Conservation (phyloP, 2,329 filamentous ascomycete genomes). For the Paecilomyces niveus region DNA sequence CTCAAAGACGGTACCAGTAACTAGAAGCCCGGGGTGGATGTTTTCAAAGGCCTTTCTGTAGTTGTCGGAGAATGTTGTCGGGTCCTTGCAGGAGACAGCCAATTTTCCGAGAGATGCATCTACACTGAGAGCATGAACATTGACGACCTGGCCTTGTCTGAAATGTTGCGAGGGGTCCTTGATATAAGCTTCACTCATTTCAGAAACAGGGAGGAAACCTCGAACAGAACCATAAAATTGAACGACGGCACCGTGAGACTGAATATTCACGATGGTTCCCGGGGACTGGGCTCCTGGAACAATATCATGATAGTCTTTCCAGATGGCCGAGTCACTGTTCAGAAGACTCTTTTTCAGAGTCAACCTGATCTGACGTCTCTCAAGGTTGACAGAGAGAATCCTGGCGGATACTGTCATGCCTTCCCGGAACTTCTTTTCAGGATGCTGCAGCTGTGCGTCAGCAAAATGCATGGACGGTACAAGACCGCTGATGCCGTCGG, state of each 20-base stretch:
- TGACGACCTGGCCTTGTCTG: constrained; percentile 81
- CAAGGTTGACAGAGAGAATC: constrained; percentile 70
- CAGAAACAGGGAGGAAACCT: constrained; percentile 83
- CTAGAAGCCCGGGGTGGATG: constrained; percentile 64
- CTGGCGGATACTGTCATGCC: constrained; percentile 77
- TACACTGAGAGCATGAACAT: constrained; percentile 77
- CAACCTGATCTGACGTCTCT: constrained; percentile 71
- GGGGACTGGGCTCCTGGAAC: constrained; percentile 68
- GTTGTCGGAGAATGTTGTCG: constrained; percentile 68
- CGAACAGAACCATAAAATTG: constrained; percentile 82
- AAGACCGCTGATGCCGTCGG: constrained; percentile 81
- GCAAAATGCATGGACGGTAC: constrained; percentile 84
- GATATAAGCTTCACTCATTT: constrained; percentile 98
- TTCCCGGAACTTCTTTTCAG: constrained; percentile 92
- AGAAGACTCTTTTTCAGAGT: constrained; percentile 93
- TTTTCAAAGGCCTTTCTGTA: constrained; percentile 66
- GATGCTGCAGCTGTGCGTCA: constrained; percentile 79
- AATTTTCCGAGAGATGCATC: constrained; percentile 65
- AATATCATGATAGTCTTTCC: constrained; percentile 71
- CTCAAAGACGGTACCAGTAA: constrained; percentile 73
- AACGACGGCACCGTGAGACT: constrained; percentile 73
- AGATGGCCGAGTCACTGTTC: constrained; percentile 75
- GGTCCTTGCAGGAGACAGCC: constrained; percentile 89
- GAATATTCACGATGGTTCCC: constrained; percentile 79
- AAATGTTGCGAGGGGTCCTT: constrained; percentile 86